Conservation (phyloP, 1,139 yeast species). For the Geotrichum australiense region DNA sequence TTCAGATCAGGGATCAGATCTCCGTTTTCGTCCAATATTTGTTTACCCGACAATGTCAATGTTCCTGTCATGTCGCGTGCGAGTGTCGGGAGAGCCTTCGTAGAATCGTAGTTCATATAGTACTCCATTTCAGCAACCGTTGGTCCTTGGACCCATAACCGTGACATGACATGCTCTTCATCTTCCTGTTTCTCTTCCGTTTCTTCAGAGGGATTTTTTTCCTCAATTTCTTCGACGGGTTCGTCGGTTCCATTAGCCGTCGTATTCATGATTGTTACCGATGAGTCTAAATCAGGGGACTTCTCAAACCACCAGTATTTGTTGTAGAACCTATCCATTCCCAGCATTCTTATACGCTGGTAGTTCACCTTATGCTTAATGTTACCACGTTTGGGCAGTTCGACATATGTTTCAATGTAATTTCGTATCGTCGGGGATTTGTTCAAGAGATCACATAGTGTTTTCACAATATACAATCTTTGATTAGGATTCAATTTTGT, state of each 20-base stretch:
- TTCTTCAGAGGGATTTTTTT: conserved; percentile 9
- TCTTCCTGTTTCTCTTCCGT: conserved; percentile 23
- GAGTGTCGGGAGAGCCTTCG: conserved; percentile 14
- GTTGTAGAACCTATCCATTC: conserved; percentile 77
- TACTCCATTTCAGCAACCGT: conserved; percentile 50
- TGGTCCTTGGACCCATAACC: conserved; percentile 94
- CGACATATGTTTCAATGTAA: conserved; percentile 63
- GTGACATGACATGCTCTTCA: conserved; percentile 64
- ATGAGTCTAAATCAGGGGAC: conserved; percentile 36
- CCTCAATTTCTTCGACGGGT: conserved; percentile 8
- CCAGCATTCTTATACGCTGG: conserved; percentile 70
- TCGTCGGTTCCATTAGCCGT: conserved; percentile 3
- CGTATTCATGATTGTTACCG: conserved; percentile 14
- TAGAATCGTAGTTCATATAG: conserved; percentile 35
- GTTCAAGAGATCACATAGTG: conserved; percentile 52
- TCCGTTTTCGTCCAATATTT: conserved; percentile 25
- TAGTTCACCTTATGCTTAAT: conserved; percentile 57
- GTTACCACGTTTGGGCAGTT: conserved; percentile 52
- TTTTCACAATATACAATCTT: conserved; percentile 47
- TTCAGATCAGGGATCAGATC: conserved; percentile 22
- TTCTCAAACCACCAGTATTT: conserved; percentile 95
- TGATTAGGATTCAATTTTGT: conserved; percentile 40
- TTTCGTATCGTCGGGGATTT: conserved; percentile 54
- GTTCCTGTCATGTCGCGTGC: conserved; percentile 17
- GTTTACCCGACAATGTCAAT: conserved; percentile 21